These are phyloP conservation scores for Backusella australiensis DNA, from an alignment of 192 early-diverging fungal genomes.

Conservation along the genomic window DNA sequence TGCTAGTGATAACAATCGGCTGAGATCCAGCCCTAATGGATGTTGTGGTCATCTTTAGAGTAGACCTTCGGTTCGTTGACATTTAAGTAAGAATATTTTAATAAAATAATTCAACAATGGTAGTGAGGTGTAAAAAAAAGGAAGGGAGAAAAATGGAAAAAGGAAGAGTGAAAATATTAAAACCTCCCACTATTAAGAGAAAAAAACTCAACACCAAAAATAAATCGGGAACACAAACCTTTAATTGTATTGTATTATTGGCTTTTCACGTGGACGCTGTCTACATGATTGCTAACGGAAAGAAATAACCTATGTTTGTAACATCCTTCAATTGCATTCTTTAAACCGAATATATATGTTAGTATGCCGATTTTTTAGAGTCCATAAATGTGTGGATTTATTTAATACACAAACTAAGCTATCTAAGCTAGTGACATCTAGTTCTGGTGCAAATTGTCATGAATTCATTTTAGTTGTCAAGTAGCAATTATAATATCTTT, in stretches of 20 bases:
- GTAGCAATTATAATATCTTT: not conserved
- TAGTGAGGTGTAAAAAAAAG: not conserved
- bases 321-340: not conserved
- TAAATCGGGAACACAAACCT: not conserved
- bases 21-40: not conserved
- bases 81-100: not conserved
- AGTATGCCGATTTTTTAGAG: not conserved
- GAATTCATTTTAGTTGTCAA: not conserved
- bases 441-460: not conserved
- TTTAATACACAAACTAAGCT: constrained; percentile 1
- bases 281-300: not conserved
- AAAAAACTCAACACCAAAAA: not conserved
- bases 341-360: not conserved
- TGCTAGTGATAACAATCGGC: not conserved
- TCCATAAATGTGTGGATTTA: not conserved
- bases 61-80: constrained; percentile 1
- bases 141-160: not conserved
- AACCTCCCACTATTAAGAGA: not conserved
- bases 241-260: constrained; percentile 3
- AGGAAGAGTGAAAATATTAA: not conserved
- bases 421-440: not conserved
- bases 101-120: not conserved
- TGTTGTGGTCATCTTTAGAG: constrained; percentile 1
- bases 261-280: not conserved
- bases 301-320: not conserved